These are phyloP conservation scores for Ambrosia hybrid DNA, from an alignment of 140 eudicot species.

Conservation along the genomic window DNA sequence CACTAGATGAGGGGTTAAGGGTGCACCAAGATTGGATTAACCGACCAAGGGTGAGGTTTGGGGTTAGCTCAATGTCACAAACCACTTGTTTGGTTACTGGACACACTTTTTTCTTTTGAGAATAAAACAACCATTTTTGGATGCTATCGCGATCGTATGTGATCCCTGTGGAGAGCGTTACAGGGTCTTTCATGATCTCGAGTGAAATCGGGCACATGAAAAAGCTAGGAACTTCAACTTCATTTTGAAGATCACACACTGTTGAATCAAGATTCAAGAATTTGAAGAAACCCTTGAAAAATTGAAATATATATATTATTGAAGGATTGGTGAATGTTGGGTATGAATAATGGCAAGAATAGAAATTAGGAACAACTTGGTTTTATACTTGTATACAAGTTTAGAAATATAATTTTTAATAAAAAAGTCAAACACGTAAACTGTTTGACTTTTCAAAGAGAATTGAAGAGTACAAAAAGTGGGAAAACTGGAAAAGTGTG, in stretches of 20 bases:
- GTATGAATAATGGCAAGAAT: not conserved
- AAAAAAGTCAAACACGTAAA: constrained; percentile 4
- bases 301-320: not conserved
- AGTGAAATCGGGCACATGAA: constrained; percentile 12
- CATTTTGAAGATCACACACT: not conserved
- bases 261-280: not conserved
- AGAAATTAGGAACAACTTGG: not conserved
- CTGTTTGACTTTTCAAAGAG: not conserved
- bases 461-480: not conserved
- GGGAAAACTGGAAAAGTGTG: not conserved
- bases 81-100: constrained; percentile 27
- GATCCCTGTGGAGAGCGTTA: constrained; percentile 22
- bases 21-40: constrained; percentile 33
- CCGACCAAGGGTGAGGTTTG: constrained; percentile 21
- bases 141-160: constrained; percentile 30
- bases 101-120: constrained; percentile 11
- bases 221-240: not conserved
- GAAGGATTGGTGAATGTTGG: too few species aligned
- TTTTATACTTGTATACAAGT: not conserved
- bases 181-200: constrained; percentile 31
- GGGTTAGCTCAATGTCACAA: constrained; percentile 18
- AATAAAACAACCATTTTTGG: constrained; percentile 21
- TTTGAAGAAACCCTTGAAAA: not conserved
- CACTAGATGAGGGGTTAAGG: constrained; percentile 15
- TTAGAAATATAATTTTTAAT: not conserved